phyloP scores from a whole-genome alignment of 2,329 filamentous ascomycete species.

The Trichophyton benhamiae region DNA sequence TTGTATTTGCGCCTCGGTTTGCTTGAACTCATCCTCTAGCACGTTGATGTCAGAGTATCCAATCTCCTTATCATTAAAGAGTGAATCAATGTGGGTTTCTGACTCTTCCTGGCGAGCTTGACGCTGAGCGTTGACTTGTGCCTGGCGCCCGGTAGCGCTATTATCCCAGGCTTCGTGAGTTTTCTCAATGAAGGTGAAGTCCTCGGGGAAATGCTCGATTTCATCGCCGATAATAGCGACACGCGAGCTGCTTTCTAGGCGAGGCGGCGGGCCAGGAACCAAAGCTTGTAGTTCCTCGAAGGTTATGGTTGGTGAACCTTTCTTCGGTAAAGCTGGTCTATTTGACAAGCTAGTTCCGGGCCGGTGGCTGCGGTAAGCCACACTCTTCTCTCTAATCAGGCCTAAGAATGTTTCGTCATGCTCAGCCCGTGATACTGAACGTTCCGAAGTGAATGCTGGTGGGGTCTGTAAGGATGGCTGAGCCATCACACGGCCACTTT shows the following conservation, averaged over 20 bases:
- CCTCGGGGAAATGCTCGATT: slow-evolving; percentile 27
- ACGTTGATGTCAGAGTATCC: slow-evolving; percentile 46
- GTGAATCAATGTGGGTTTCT: slow-evolving; percentile 40
- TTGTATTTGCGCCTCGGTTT: slow-evolving; percentile 39
- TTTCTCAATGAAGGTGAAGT: slow-evolving; percentile 34
- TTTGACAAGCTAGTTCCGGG: slow-evolving; percentile 19
- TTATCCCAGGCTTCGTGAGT: slow-evolving; percentile 36
- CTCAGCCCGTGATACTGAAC: slow-evolving; percentile 20
- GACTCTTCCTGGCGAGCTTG: slow-evolving; percentile 40
- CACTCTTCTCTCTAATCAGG: slow-evolving; percentile 35
- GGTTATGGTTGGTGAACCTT: slow-evolving; percentile 18
- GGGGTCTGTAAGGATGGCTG: slow-evolving; percentile 16
- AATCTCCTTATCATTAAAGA: slow-evolving; percentile 46
- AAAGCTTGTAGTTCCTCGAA: slow-evolving; percentile 27
- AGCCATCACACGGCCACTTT: slow-evolving; percentile 34
- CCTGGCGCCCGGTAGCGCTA: slow-evolving; percentile 32
- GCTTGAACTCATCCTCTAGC: slow-evolving; percentile 44
- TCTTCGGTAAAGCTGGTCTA: slow-evolving; percentile 21
- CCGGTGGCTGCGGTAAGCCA: slow-evolving; percentile 24
- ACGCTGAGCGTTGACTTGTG: slow-evolving; percentile 38
- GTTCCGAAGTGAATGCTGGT: slow-evolving; percentile 2
- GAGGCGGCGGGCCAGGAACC: slow-evolving; percentile 23
- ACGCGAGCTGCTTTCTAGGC: slow-evolving; percentile 24
- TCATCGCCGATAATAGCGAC: slow-evolving; percentile 23
- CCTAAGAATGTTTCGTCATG: slow-evolving; percentile 37